These are phyloP conservation scores for Porogramme epimiltina DNA, from an alignment of 1,284 basidiomycete genomes.

Conservation along the genomic window DNA sequence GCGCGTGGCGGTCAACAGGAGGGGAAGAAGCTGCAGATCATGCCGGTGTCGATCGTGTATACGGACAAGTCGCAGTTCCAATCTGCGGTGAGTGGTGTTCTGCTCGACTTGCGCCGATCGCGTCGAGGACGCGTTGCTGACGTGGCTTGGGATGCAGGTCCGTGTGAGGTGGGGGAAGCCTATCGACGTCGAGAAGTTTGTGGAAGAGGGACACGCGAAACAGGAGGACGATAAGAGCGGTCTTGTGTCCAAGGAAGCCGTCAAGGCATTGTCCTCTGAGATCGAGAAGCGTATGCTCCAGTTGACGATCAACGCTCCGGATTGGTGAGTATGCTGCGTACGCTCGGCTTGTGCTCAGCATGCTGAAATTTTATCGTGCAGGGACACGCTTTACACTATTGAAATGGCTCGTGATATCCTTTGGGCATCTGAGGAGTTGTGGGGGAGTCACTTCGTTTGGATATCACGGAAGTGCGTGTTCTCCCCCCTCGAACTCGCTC, in stretches of 20 bases:
- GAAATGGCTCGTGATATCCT: slow-evolving; percentile 86
- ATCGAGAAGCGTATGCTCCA: slow-evolving; percentile 72
- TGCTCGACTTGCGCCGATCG: neutral
- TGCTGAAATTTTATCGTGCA: slow-evolving; percentile 38
- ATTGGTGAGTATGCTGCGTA: slow-evolving; percentile 78
- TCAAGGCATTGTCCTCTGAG: slow-evolving; percentile 76
- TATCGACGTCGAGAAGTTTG: slow-evolving; percentile 75
- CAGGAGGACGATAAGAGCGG: slow-evolving; percentile 38
- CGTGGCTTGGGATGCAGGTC: slow-evolving; percentile 6
- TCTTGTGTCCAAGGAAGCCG: slow-evolving; percentile 69
- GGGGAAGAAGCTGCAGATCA: slow-evolving; percentile 41
- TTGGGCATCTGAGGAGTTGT: slow-evolving; percentile 76
- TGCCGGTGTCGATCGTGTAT: slow-evolving; percentile 90
- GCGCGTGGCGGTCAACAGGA: slow-evolving; percentile 42
- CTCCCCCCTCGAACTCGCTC: neutral
- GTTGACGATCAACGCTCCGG: slow-evolving; percentile 87
- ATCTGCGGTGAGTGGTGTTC: slow-evolving; percentile 59
- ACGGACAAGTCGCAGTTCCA: slow-evolving; percentile 93
- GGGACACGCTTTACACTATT: slow-evolving; percentile 83
- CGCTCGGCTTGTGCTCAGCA: neutral
- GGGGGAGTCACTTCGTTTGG: slow-evolving; percentile 72
- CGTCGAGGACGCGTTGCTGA: too few relatives aligned
- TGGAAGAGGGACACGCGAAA: slow-evolving; percentile 69
- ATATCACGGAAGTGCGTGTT: slow-evolving; percentile 77
- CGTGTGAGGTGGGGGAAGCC: slow-evolving; percentile 64